Evolutionary conservation across 352 stramenopile genomes (phyloP), one percentile per base, ranked within the genome.

Genomic region (Pythium phragmitis): DNA sequence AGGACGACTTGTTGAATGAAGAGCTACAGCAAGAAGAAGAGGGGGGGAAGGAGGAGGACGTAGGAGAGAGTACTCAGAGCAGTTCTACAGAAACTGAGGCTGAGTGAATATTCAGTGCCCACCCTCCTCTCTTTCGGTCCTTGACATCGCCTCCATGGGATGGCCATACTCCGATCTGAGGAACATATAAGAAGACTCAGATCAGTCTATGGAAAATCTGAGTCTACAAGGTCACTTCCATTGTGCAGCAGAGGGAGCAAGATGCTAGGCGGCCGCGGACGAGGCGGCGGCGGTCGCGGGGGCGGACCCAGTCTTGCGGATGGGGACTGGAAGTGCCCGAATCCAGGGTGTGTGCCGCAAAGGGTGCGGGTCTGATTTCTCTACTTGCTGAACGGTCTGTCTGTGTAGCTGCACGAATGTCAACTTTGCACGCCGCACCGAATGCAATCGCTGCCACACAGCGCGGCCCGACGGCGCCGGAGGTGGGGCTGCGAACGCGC

Each of bases 361-460:
- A 60, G 3, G 6, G 17, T 13, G 4, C 19, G 11, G 6, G 16
- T 26, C 13, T 12, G 36, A 21, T 49, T 36, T 13, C 19, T 50
- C 45, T 48, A 16, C 39, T 28, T 54, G 14, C 19, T 50, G 23
- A 21, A 56, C 34, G 60, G 19, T 58, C 16, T 48, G 7, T 57
- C 5, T 37, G n/a, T 49, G 49, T 63, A 94, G 87, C 50, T 95
- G 85, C 63, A 83, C 74, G 12, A 95, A 95, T 37, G 66, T 94
- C 54, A 95, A 95, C 54, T 95, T 95, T 74, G 85, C 87, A 23
- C 85, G 87, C 7, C 81, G 87, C 0, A 82, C 68, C 46, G 72
- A 85, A 51, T 95, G 87, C 74, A 95, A 95, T 70, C 85, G 85
- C 33, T 95, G 87, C 59, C 79, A 90, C 41, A 92, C 83, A 8